Evolutionary conservation across 208 protist species (phyloP).

Genomic region (Eutreptiella sp.): DNA sequence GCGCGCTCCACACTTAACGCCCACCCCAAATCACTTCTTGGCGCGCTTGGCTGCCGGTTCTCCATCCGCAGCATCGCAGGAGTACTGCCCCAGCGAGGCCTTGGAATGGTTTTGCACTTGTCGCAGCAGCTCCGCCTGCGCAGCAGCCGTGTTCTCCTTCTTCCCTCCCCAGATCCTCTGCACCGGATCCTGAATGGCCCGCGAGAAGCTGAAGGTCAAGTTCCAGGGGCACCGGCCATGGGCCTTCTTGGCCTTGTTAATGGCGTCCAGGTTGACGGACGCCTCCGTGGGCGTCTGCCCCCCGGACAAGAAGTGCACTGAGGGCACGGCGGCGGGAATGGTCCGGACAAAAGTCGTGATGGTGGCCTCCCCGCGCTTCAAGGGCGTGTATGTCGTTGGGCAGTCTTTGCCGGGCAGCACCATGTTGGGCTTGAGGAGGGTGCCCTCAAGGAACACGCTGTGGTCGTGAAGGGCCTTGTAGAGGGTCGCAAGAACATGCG

Average conservation of each 20-base stretch:
- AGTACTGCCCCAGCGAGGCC: too few species aligned
- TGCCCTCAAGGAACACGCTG: slow-evolving; percentile 87
- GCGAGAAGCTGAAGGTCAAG: slow-evolving; percentile 88
- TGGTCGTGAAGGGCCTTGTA: slow-evolving; percentile 75
- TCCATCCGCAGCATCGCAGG: too few species aligned
- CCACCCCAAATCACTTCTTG: too few species aligned
- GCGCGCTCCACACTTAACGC: too few species aligned
- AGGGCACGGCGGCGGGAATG: slow-evolving; percentile 85
- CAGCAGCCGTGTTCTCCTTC: slow-evolving; percentile 55
- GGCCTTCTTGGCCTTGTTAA: slow-evolving; percentile 59
- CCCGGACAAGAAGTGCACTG: slow-evolving; percentile 90
- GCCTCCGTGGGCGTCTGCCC: slow-evolving; percentile 90
- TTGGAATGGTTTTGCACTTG: too few species aligned
- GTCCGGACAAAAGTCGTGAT: slow-evolving; percentile 76
- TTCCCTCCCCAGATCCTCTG: slow-evolving; percentile 87
- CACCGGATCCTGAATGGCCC: slow-evolving; percentile 81
- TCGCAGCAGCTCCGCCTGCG: slow-evolving; percentile 45
- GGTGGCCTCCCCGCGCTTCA: slow-evolving; percentile 77
- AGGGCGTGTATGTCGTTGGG: slow-evolving; percentile 49
- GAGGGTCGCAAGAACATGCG: slow-evolving; percentile 44
- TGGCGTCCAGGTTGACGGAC: slow-evolving; percentile 88
- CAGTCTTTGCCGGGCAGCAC: slow-evolving; percentile 76
- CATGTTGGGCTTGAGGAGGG: slow-evolving; percentile 96
- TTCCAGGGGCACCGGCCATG: slow-evolving; percentile 61
- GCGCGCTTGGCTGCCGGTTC: too few species aligned